Base-by-base conservation (phyloP, 139 green algal species). In the Pycnococcus provasolii region DNA sequence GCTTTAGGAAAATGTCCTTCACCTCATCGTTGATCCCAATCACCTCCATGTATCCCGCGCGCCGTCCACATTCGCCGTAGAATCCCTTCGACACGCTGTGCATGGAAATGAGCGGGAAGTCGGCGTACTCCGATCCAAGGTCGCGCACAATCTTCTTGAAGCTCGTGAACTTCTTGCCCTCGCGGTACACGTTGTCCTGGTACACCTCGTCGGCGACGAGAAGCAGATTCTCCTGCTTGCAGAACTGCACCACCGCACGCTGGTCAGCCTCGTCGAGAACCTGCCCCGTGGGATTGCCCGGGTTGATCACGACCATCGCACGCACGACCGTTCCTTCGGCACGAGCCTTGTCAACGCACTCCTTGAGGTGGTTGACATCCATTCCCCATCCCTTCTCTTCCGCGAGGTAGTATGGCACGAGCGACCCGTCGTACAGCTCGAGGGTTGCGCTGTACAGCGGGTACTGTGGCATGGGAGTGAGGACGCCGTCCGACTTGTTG, bases 171-270 rank as follows among this genome's bases (percentile, higher is more conserved):
- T 83, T 84, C 58, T 78, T 77, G 68, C 94, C 83, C 15, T 93
- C 86, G 70, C 73, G 77, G 66, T 96, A 97, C 13, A 97, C 81
- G 80, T 97, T 97, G 51, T 84, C 82, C 76, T 97, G 91, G 75
- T 95, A 94, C 60, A 96, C 90, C 79, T 96, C 86, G 60, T 97
- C 91, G 0, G 87, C 83, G 39, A 97, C 83, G 8, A 97, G 81
- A 58, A 95, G 87, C 54, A 97, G 58, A 5, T 75, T 45, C 74
- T 96, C 80, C 42, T 89, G 71, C 40, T 73, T 66, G 75, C 82
- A 89, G 70, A 96, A 92, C 74, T 86, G 76, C 66, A 89, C 81
- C 3, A 94, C 74, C 58, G 87, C 80, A 60, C 72, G 39, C 63
- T 89, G 77, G 72, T 93, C 80, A 6, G 82, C 80, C 13, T 75